Conservation (phyloP, 352 stramenopile species). For the Pythium periplocum region DNA sequence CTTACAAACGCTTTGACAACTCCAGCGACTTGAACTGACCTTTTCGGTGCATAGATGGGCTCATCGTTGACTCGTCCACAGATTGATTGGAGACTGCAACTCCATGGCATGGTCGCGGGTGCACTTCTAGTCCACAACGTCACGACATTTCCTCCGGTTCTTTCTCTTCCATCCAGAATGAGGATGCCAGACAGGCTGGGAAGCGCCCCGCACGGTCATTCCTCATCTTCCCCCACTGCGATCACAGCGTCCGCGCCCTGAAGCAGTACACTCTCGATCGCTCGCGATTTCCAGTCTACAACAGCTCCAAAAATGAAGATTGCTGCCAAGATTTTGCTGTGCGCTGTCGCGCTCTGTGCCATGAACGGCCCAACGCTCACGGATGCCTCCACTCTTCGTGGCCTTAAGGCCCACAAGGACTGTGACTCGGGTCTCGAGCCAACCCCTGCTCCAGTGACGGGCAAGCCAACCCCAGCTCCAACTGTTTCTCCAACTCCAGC, state of each 20-base stretch:
- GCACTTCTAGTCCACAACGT: too few relatives aligned
- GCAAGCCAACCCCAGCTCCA: not conserved
- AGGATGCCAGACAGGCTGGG: too few relatives aligned
- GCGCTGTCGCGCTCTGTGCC: slow-evolving; percentile 13
- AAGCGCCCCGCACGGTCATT: slow-evolving; percentile 1
- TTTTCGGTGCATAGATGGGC: too few relatives aligned
- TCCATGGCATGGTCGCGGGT: too few relatives aligned
- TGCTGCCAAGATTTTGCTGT: slow-evolving; percentile 16
- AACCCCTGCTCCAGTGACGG: slow-evolving; percentile 2
- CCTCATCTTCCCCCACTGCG: slow-evolving; percentile 6
- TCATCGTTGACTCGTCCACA: too few relatives aligned
- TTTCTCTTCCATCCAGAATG: too few relatives aligned
- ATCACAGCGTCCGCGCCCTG: slow-evolving; percentile 3
- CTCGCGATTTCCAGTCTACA: not conserved
- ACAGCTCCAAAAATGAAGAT: slow-evolving; percentile 13
- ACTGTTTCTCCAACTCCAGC: not conserved
- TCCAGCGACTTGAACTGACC: too few relatives aligned
- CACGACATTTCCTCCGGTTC: too few relatives aligned
- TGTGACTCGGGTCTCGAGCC: not conserved
- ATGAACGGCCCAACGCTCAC: slow-evolving; percentile 1
- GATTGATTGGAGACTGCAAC: too few relatives aligned
- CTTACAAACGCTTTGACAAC: too few relatives aligned
- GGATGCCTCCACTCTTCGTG: slow-evolving; percentile 1
- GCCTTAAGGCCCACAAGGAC: slow-evolving; percentile 1
- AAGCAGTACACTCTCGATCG: slow-evolving; percentile 4